phyloP scores from a whole-genome alignment of 768 basidiomycete species.

The Pleurotus giganteus region DNA sequence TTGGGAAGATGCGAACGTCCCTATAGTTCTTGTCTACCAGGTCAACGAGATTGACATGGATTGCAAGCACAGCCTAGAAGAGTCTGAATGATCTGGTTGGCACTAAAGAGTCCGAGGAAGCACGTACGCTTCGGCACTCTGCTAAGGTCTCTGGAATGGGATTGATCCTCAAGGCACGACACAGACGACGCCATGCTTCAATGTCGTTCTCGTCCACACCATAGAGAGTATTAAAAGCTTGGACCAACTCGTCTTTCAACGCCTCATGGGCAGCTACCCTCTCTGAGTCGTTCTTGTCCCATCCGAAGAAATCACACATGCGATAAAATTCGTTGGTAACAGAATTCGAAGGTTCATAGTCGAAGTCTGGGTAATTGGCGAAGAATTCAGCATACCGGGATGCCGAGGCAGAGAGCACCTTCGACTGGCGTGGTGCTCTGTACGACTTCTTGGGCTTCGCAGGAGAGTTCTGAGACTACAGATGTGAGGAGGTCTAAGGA shows the following conservation, averaged over 20 bases:
- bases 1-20: conserved; percentile 18
- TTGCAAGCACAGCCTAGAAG: conserved; percentile 23
- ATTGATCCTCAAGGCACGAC: conserved; percentile 21
- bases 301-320: conserved; percentile 14
- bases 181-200: conserved; percentile 27
- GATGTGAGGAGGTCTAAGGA: neutral
- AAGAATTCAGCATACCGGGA: conserved; percentile 12
- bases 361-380: conserved; percentile 14
- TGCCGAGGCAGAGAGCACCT: neutral
- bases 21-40: conserved; percentile 23
- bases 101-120: neutral
- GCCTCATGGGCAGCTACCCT: conserved; percentile 14
- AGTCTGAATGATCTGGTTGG: neutral
- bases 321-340: conserved; percentile 15
- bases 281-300: conserved; percentile 11
- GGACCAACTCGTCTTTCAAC: conserved; percentile 27
- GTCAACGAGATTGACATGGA: conserved; percentile 40
- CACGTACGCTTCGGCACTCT: conserved; percentile 26
- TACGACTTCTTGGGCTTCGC: neutral
- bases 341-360: conserved; percentile 9
- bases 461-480: too few relatives aligned
- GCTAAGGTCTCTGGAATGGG: conserved; percentile 25
- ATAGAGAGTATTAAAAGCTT: conserved; percentile 31
- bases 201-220: conserved; percentile 29
- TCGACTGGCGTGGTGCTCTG: neutral